These are phyloP conservation scores for Letharia columbiana DNA, from an alignment of 495 filamentous ascomycete genomes.

Conservation along the genomic window DNA sequence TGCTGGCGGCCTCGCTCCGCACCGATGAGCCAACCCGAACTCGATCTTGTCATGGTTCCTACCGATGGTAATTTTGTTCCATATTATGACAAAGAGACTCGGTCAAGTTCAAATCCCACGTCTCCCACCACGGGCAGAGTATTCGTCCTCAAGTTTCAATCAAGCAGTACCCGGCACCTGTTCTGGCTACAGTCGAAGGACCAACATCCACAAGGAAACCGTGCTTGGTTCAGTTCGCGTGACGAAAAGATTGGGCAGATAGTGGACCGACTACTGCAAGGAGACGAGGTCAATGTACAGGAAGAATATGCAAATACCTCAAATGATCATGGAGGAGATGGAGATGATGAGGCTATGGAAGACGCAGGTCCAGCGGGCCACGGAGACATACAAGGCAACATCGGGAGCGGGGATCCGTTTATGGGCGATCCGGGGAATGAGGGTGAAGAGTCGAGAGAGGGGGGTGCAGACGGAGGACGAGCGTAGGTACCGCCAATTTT, in stretches of 20 bases:
- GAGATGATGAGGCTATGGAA: constrained; percentile 76
- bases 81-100: constrained; percentile 50
- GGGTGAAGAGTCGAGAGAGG: constrained; percentile 76
- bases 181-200: constrained; percentile 93
- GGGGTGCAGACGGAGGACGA: constrained; percentile 92
- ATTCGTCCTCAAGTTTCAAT: constrained; percentile 87
- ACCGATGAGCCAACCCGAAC: constrained; percentile 57
- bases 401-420: constrained; percentile 21
- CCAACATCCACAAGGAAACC: constrained; percentile 64
- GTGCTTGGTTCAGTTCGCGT: constrained; percentile 68
- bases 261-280: constrained; percentile 74
- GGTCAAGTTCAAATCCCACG: constrained; percentile 37
- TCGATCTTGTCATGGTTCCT: constrained; percentile 88
- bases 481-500: constrained; percentile 72
- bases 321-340: constrained; percentile 39
- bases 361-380: constrained; percentile 55
- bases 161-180: constrained; percentile 81
- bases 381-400: constrained; percentile 35
- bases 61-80: constrained; percentile 75
- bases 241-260: constrained; percentile 76
- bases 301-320: constrained; percentile 60
- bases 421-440: constrained; percentile 78
- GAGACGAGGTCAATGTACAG: constrained; percentile 80
- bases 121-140: constrained; percentile 77
- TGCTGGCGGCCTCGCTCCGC: constrained; percentile 77